Conservation (phyloP, 495 filamentous ascomycete species). For the Penicilliopsis zonata region DNA sequence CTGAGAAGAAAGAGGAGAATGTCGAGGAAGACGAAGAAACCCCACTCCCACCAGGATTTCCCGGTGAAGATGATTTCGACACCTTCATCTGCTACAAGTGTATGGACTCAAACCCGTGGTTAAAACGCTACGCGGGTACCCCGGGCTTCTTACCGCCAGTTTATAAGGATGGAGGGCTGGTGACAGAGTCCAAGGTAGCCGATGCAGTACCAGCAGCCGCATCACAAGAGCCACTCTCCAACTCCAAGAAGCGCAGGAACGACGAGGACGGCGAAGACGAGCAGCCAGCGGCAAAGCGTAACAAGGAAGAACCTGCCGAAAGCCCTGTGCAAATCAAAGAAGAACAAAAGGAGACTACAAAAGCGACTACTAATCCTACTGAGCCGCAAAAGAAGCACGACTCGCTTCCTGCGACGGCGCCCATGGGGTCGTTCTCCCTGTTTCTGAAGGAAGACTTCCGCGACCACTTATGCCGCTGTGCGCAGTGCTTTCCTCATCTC, state of each 20-base stretch:
- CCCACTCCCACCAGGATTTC: constrained; percentile 72
- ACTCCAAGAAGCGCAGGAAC: constrained; percentile 65
- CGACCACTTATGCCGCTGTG: constrained; percentile 63
- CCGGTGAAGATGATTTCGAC: constrained; percentile 77
- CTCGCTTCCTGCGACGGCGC: constrained; percentile 33
- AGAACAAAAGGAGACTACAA: constrained; percentile 1
- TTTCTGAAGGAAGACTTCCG: constrained; percentile 72
- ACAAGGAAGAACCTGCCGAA: constrained; percentile 27
- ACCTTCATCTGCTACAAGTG: constrained; percentile 92
- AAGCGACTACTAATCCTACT: constrained; percentile 14
- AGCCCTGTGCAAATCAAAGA: constrained; percentile 11
- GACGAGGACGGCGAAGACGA: constrained; percentile 41
- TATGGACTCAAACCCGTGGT: constrained; percentile 78
- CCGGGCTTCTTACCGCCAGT: constrained; percentile 71
- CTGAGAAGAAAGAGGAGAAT: constrained; percentile 7
- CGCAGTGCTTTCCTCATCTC: constrained; percentile 64
- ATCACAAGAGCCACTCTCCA: constrained; percentile 6
- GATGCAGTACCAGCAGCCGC: constrained; percentile 1
- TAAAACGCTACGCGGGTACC: constrained; percentile 79
- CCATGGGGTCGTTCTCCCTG: constrained; percentile 54
- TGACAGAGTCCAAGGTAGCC: constrained; percentile 3
- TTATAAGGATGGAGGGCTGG: constrained; percentile 22
- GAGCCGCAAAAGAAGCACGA: constrained; percentile 26
- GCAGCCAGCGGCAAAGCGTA: constrained; percentile 42
- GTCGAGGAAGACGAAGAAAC: constrained; percentile 38